These are phyloP conservation scores for Phymatotrichopsis omnivora DNA, from an alignment of 2,329 filamentous ascomycete genomes.

Conservation along the genomic window DNA sequence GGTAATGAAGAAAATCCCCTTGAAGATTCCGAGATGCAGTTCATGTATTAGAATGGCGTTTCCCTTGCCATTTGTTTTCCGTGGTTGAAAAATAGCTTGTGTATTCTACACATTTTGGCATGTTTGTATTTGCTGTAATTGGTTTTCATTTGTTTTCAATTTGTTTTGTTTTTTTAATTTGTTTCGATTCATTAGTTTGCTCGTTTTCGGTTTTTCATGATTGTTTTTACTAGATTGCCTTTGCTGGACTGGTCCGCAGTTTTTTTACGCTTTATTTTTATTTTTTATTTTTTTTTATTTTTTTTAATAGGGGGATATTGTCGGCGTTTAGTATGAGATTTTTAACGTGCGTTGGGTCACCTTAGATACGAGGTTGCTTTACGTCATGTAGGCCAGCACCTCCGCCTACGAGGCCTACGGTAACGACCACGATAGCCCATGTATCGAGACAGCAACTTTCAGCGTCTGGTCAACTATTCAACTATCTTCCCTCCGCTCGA, in stretches of 20 bases:
- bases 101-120: background rate
- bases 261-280: conserved; percentile 3
- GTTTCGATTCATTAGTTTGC: background rate
- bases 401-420: background rate
- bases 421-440: background rate
- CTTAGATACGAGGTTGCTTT: conserved; percentile 54
- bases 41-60: conserved; percentile 21
- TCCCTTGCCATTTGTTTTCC: conserved; percentile 11
- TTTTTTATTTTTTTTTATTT: conserved; percentile 5
- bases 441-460: background rate
- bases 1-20: conserved; percentile 47
- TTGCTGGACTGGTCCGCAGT: conserved; percentile 3
- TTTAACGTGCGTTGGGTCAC: conserved; percentile 29
- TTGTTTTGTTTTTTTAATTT: conserved; percentile 4
- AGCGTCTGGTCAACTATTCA: background rate
- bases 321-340: conserved; percentile 26
- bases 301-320: conserved; percentile 21
- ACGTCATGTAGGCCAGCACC: conserved; percentile 49
- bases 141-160: no score
- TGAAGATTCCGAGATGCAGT: conserved; percentile 23
- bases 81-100: background rate
- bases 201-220: conserved; percentile 13
- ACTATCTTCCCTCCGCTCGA: background rate
- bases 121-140: no score
- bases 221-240: conserved; percentile 5